phyloP scores from a whole-genome alignment of 2,329 filamentous ascomycete species.

The Aspergillus sp. region DNA sequence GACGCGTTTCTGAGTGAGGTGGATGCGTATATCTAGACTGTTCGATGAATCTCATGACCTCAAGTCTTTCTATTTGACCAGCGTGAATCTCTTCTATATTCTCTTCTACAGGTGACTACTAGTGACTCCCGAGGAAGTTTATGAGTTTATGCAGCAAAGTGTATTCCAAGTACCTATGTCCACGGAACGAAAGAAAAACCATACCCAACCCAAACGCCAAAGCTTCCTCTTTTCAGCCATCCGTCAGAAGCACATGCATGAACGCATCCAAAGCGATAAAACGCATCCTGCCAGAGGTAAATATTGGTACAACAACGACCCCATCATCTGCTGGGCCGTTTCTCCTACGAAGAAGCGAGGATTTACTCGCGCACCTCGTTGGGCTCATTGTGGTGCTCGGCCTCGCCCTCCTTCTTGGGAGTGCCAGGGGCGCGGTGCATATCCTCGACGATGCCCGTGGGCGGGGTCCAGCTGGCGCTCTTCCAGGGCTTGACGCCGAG shows the following conservation, averaged over 20 bases:
- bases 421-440: conserved; percentile 19
- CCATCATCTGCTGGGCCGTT: neutral
- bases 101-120: too few relatives aligned
- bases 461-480: conserved; percentile 52
- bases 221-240: neutral
- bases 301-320: neutral
- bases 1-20: neutral
- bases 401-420: conserved; percentile 11
- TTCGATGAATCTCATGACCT: neutral
- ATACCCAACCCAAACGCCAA: neutral
- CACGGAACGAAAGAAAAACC: neutral
- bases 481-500: conserved; percentile 63
- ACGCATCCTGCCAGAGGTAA: neutral
- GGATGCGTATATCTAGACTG: neutral
- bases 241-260: neutral
- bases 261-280: neutral
- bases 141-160: too few relatives aligned
- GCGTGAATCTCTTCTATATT: too few relatives aligned
- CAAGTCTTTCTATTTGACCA: too few relatives aligned
- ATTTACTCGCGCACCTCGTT: conserved; percentile 20
- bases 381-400: conserved; percentile 21
- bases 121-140: too few relatives aligned
- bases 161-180: too few relatives aligned
- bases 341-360: neutral
- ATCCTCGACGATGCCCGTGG: conserved; percentile 30